Evolutionary conservation across 305 asterid genomes (phyloP).

Genomic region (Nicotiana rustica): DNA sequence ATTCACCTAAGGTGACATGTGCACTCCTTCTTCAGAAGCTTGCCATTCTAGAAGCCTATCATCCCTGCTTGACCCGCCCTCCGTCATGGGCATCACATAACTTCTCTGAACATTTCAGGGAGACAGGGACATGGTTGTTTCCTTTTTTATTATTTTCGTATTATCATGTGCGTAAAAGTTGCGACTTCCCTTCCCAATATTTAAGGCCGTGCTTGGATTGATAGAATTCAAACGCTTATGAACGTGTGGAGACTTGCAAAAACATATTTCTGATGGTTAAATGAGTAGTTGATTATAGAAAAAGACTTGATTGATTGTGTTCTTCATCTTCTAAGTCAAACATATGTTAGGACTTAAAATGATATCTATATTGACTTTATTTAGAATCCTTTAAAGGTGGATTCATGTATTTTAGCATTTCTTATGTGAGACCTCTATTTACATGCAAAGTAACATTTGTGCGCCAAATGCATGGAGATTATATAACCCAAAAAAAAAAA

Average conservation of each 20-base stretch:
- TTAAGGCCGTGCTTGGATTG: background rate
- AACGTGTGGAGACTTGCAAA: background rate
- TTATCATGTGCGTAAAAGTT: background rate
- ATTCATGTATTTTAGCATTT: background rate
- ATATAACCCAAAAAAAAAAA: too few relatives aligned
- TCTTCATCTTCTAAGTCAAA: background rate
- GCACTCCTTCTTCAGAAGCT: too few relatives aligned
- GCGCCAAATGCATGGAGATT: background rate
- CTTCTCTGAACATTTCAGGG: background rate
- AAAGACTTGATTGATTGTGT: background rate
- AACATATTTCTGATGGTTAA: background rate
- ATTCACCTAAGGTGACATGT: too few relatives aligned
- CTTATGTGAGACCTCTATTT: background rate
- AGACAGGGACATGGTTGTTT: slow-evolving; percentile 6
- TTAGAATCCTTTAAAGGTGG: background rate
- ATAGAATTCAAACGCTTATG: background rate
- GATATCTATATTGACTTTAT: background rate
- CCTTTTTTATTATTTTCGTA: background rate
- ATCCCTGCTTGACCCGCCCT: too few relatives aligned
- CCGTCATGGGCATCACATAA: too few relatives aligned
- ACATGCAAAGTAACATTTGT: background rate
- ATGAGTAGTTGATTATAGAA: background rate
- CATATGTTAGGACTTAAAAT: background rate
- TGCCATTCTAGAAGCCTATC: too few relatives aligned
- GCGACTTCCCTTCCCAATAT: background rate